Percentiles rank a stretch among this genome's conserved stretches.
Conservation (phyloP, 257 asterid species). For the Fraxinus excelsior region DNA sequence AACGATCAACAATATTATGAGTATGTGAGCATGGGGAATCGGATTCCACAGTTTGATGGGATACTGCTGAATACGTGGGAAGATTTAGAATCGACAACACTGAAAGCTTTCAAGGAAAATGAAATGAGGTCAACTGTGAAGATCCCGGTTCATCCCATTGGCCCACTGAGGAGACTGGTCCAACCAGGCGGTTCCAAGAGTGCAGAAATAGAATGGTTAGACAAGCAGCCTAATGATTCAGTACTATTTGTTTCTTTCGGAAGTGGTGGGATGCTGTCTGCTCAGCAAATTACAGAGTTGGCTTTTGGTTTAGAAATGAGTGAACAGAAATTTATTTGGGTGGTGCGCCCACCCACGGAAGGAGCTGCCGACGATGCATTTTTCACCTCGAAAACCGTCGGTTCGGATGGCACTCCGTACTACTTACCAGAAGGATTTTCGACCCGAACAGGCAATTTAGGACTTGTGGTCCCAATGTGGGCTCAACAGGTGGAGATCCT, state of each 20-base stretch:
- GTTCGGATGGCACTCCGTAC: constrained; percentile 17
- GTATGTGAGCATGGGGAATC: constrained; percentile 33
- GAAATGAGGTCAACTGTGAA: constrained; percentile 28
- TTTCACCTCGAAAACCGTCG: constrained; percentile 28
- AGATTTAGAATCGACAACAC: constrained; percentile 47
- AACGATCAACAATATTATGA: constrained; percentile 45
- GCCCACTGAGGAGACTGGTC: constrained; percentile 51
- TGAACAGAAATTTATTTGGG: constrained; percentile 61
- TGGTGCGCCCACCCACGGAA: constrained; percentile 49
- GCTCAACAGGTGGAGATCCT: constrained; percentile 47
- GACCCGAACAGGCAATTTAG: constrained; percentile 32
- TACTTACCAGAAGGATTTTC: constrained; percentile 54
- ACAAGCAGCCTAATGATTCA: constrained; percentile 54
- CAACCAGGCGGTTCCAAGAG: constrained; percentile 14
- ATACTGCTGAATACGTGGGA: constrained; percentile 67
- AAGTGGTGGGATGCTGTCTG: constrained; percentile 60
- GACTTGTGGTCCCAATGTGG: constrained; percentile 48
- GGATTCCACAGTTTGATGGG: constrained; percentile 47
- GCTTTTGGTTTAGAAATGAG: constrained; percentile 72
- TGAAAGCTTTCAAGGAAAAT: constrained; percentile 46
- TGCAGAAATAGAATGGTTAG: constrained; percentile 44
- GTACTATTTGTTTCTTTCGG: constrained; percentile 66
- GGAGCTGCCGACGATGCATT: constrained; percentile 46
- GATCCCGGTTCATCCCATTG: constrained; percentile 56
- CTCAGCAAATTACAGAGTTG: constrained; percentile 50